Conservation (phyloP, 1,139 yeast genomes). For the Groenewaldozyma sp. region DNA sequence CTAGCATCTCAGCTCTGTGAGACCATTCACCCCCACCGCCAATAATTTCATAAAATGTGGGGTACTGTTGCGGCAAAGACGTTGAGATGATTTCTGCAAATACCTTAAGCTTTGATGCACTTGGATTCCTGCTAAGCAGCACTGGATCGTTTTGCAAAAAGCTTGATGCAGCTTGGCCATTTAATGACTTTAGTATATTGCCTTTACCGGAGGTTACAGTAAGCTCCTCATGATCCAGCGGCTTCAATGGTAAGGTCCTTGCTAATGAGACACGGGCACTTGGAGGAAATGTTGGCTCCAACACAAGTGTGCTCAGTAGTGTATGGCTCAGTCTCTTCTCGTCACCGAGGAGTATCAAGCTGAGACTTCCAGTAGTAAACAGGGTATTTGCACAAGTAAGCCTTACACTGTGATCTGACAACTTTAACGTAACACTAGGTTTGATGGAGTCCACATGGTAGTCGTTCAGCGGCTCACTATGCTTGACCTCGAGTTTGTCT, state of each 20-base stretch:
- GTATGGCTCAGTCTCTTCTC: not conserved
- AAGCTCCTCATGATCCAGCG: conserved; percentile 19
- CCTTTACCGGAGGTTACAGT: conserved; percentile 39
- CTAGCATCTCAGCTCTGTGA: conserved; percentile 49
- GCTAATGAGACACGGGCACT: not conserved
- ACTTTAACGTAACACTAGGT: not conserved
- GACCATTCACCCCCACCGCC: conserved; percentile 62
- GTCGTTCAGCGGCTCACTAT: not conserved
- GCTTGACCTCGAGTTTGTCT: conserved; percentile 6
- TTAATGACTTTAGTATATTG: conserved; percentile 43
- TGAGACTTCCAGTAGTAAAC: conserved; percentile 23
- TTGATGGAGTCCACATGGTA: not conserved
- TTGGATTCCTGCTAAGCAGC: conserved; percentile 36
- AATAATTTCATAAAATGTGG: conserved; percentile 22
- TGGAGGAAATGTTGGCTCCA: no score
- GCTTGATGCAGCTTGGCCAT: conserved; percentile 43
- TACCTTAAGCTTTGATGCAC: conserved; percentile 25
- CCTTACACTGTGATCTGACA: conserved; percentile 9
- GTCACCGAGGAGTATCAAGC: conserved; percentile 18
- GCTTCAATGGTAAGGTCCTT: not conserved
- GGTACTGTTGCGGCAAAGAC: conserved; percentile 6
- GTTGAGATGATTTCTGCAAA: conserved; percentile 21
- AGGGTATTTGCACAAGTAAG: conserved; percentile 30
- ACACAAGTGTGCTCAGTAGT: not conserved
- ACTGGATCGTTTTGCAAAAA: conserved; percentile 38